phyloP scores from a whole-genome alignment of 768 basidiomycete species.

The Macrolepiota albuminosa region DNA sequence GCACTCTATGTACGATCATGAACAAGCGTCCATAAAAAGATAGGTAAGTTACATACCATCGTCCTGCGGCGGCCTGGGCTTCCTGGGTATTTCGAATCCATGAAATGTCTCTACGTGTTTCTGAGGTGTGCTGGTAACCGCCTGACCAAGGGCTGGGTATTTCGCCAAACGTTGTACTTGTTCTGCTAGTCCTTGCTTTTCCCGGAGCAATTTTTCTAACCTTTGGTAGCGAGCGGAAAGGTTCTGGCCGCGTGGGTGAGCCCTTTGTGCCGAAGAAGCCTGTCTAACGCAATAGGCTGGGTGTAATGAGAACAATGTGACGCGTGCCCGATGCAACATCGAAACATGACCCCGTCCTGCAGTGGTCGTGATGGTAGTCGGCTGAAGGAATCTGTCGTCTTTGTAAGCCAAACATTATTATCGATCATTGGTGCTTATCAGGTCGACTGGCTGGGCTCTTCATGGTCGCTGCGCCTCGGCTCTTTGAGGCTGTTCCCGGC shows the following conservation, averaged over 20 bases:
- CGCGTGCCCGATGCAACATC: constrained; percentile 14
- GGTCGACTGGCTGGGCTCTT: not conserved
- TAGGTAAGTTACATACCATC: constrained; percentile 48
- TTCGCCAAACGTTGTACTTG: constrained; percentile 22
- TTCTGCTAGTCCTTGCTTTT: constrained; percentile 32
- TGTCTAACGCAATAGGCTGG: constrained; percentile 6
- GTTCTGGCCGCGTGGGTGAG: constrained; percentile 49
- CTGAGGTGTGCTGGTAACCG: not conserved
- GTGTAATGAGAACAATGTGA: not conserved
- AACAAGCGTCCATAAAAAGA: not conserved
- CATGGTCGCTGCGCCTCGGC: not conserved
- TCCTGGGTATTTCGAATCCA: constrained; percentile 56
- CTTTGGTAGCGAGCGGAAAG: constrained; percentile 49
- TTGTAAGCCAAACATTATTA: constrained; percentile 6
- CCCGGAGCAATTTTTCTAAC: constrained; percentile 51
- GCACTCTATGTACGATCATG: constrained; percentile 52
- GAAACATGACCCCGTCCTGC: constrained; percentile 15
- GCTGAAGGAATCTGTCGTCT: not conserved
- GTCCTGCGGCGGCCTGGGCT: constrained; percentile 56
- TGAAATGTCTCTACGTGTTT: constrained; percentile 30
- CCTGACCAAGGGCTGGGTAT: constrained; percentile 3
- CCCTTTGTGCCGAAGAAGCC: constrained; percentile 14
- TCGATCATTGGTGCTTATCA: not conserved
- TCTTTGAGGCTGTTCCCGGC: not conserved
- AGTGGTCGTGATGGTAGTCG: constrained; percentile 2